Evolutionary conservation across 768 basidiomycete genomes (phyloP), one percentile per base, ranked within the genome.

Genomic region (Rhizopogon vesiculosus): DNA sequence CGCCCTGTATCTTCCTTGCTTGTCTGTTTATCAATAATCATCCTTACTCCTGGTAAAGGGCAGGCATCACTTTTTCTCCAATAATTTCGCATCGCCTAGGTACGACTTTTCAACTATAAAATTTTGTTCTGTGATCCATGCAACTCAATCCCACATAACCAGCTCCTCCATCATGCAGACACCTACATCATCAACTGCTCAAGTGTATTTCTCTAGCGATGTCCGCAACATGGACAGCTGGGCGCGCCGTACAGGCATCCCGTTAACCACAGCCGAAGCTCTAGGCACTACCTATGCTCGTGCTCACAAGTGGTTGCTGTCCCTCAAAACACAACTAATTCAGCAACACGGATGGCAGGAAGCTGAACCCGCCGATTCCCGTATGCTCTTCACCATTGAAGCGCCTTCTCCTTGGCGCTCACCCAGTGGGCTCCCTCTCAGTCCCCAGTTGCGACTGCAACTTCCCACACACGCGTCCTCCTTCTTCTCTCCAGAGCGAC

Each of bases 191-290:
- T 64, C 69, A 7, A 74, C 78, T 42, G 81, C 78, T 41, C 77
- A 89, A 65, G 82, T 91, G 69, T 78, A 86, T 58, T 92, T 91
- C 68, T 89, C 87, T 60, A 85, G 83, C 69, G 85, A 89, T 64
- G 87, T 92, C 68, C 77, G 77, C 55, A 85, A 86, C 68, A 89
- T 93, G 85, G 87, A 91, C 71, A 84, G 79, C 56, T 93, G 90
- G 90, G 87, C 91, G 0, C 77, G 74, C 54, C 83, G 89, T 56
- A 91, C 90, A 0, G 78, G 83, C 67, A 90, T 93, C 49, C 88
- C 89, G 42, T 77, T 93, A 58, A 90, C 89, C 61, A 90, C 86
- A 52, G 90, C 88, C 50, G 90, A 91, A 61, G 87, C 89, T 31
- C 75, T 93, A 53, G 89, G 89, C 18, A 82, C 84, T 12, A 87